These are phyloP conservation scores for Athelia sp. DNA, from an alignment of 1,284 basidiomycete genomes.

Conservation along the genomic window DNA sequence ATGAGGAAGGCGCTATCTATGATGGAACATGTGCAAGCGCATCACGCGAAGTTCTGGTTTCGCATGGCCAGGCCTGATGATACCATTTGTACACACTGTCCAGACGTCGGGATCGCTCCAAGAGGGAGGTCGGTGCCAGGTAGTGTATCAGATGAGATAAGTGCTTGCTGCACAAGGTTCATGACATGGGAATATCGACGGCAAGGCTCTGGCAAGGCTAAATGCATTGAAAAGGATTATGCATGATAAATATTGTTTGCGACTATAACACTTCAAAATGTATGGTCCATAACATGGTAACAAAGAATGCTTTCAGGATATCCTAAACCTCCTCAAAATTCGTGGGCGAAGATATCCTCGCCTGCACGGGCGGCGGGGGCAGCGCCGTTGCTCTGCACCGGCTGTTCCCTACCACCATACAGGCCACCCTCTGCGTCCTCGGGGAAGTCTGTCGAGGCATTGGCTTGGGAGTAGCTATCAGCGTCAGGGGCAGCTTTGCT, in stretches of 20 bases:
- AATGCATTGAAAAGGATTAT: not conserved
- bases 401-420: constrained; percentile 37
- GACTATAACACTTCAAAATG: not conserved
- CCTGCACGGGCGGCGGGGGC: constrained; percentile 16
- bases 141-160: too few relatives aligned
- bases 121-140: too few relatives aligned
- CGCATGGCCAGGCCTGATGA: too few relatives aligned
- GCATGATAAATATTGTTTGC: not conserved
- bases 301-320: not conserved
- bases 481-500: constrained; percentile 40
- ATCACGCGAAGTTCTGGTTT: too few relatives aligned
- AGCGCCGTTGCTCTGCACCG: constrained; percentile 13
- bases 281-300: not conserved
- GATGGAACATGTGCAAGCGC: too few relatives aligned
- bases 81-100: not conserved
- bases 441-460: constrained; percentile 53
- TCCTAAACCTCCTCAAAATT: constrained; percentile 28
- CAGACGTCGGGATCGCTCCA: too few relatives aligned
- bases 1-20: too few relatives aligned
- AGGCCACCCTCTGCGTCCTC: constrained; percentile 67
- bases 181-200: not conserved
- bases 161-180: too few relatives aligned
- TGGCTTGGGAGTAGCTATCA: constrained; percentile 40
- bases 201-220: too few relatives aligned
- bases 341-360: constrained; percentile 40